Evolutionary conservation across 768 basidiomycete species (phyloP).

Genomic region (Galerina marginata): DNA sequence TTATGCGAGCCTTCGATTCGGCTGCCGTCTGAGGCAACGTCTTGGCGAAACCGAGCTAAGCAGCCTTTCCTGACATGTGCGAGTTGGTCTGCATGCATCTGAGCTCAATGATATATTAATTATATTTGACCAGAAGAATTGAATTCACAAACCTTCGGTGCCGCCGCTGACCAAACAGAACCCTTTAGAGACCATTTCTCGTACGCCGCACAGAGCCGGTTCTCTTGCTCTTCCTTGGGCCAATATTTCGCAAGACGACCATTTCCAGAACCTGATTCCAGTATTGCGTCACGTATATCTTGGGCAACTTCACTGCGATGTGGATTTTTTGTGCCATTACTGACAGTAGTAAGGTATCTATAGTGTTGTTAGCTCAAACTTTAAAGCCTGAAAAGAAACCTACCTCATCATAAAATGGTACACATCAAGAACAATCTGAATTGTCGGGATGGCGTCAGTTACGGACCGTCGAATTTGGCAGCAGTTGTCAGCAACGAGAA

Average conservation of each 20-base stretch:
- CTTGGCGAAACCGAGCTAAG: neutral
- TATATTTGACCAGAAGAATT: no score
- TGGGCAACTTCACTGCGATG: slow-evolving; percentile 2
- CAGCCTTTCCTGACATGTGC: neutral
- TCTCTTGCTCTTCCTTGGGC: slow-evolving; percentile 5
- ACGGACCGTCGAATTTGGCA: slow-evolving; percentile 2
- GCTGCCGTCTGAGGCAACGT: neutral
- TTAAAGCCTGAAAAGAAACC: neutral
- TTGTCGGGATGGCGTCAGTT: neutral
- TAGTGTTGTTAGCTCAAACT: neutral
- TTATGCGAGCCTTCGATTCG: neutral
- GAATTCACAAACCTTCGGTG: slow-evolving; percentile 9
- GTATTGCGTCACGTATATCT: neutral
- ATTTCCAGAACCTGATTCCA: neutral
- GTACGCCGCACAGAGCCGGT: neutral
- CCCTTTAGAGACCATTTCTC: slow-evolving; percentile 1
- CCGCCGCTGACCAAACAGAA: slow-evolving; percentile 2
- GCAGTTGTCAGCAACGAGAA: slow-evolving; percentile 11
- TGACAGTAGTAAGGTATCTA: slow-evolving; percentile 3
- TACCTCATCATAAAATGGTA: slow-evolving; percentile 12
- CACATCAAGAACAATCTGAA: slow-evolving; percentile 5
- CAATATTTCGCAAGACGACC: slow-evolving; percentile 8
- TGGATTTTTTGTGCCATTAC: neutral
- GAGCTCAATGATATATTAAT: no score
- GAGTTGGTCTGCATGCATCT: slow-evolving; percentile 1